Evolutionary conservation across 805 yeast genomes (phyloP), one percentile per base, ranked within the genome.

Genomic region (Ogataea zsoltii): DNA sequence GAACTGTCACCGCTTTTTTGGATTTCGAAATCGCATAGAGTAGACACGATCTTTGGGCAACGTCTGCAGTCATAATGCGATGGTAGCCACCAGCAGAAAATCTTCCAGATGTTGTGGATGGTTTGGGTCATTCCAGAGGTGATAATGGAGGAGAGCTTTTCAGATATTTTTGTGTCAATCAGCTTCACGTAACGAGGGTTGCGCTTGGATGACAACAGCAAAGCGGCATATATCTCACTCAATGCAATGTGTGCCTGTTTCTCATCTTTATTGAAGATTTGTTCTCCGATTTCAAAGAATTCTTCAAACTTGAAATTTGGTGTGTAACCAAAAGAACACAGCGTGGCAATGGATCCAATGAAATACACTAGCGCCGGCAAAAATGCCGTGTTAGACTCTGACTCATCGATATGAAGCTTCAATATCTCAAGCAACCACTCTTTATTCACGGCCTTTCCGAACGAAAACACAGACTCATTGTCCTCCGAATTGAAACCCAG

Each of bases 1-100:
- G 86, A 76, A 16, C 40, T 37, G 7, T 80, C 81, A 0, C 83
- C 76, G 23, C 71, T 70, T 25, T 62, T 61, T 44, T 76, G 77
- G 14, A 82, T 58, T 3, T 71, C 64, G 42, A 83, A 73, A 23
- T 73, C 64, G 15, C 75, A 62, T 13, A 86, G 66, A 7, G 68
- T 65, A 25, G 68, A 60, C 17, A 73, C 63, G 2, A 85, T 61
- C 11, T 74, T 71, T 12, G 83, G 82, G 44, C 79, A 75, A 46
- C 96, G 75, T 59, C 96, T 76, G 39, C 74, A 53, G 61, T 88
- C 95, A 31, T 81, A 70, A 53, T 79, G 83, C 0, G 80, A 63
- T 0, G 89, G 85, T 1, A 81, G 58, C 86, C 89, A 85, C 84
- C 88, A 83, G 3, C 84, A 71, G 40, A 88, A 77, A 0, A 88